A percentile compares a stretch with the other conserved stretches of the same genome.
phyloP scores from a whole-genome alignment of 2,329 filamentous ascomycete genomes.

The Tolypocladium amazonense region DNA sequence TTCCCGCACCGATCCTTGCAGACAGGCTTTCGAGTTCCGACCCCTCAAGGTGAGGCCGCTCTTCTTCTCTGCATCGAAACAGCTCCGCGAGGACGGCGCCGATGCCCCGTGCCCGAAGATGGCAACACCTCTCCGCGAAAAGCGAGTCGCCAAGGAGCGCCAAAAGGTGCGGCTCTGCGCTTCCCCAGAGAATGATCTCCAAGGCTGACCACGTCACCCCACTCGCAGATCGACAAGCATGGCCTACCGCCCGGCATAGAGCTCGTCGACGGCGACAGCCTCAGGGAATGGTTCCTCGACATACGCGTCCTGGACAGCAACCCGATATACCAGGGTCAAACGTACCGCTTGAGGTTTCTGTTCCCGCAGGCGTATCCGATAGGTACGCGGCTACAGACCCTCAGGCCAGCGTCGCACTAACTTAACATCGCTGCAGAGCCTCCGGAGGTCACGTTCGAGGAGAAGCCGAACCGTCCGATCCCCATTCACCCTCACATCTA shows the following conservation, averaged over 20 bases:
- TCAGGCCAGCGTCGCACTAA: background rate
- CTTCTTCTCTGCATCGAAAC: background rate
- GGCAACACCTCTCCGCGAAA: conserved; percentile 15
- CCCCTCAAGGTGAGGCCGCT: background rate
- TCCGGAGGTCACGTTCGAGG: conserved; percentile 84
- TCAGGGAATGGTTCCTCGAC: conserved; percentile 76
- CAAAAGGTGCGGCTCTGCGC: conserved; percentile 13
- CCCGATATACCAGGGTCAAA: conserved; percentile 72
- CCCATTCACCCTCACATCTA: conserved; percentile 98
- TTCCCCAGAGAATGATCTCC: background rate
- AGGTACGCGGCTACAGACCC: conserved; percentile 40
- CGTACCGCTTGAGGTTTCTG: conserved; percentile 75
- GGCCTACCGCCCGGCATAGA: conserved; percentile 60
- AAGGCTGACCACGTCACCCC: conserved; percentile 9
- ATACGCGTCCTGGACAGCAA: conserved; percentile 85
- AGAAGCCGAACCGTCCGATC: conserved; percentile 54
- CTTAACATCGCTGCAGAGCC: conserved; percentile 49
- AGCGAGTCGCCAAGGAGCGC: conserved; percentile 17
- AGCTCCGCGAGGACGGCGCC: conserved; percentile 1
- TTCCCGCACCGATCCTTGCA: background rate
- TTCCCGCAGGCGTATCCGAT: conserved; percentile 85
- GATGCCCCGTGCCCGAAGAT: conserved; percentile 5
- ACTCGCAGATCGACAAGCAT: conserved; percentile 38
- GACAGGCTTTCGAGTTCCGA: background rate
- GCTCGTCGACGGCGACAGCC: conserved; percentile 70